These are phyloP conservation scores for Blepharisma japonicum DNA, from an alignment of 73 alveolate species.

Conservation along the genomic window DNA sequence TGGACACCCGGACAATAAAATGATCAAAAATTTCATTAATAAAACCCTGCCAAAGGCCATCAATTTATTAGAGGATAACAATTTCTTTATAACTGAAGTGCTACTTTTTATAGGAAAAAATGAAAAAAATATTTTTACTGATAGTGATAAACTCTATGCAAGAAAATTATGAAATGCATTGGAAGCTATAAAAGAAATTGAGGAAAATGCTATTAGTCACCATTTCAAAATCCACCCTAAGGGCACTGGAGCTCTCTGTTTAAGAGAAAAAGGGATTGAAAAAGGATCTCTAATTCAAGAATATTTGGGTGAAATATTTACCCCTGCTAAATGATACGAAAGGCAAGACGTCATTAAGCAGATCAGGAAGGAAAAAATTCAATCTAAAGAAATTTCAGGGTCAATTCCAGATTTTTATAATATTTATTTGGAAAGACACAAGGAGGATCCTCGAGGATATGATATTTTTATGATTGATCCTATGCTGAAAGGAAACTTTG, in stretches of 20 bases:
- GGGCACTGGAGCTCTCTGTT: conserved; percentile 89
- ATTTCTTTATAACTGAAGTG: conserved; percentile 55
- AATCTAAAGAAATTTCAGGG: conserved; percentile 59
- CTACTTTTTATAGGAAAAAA: conserved; percentile 67
- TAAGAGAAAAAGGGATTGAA: conserved; percentile 86
- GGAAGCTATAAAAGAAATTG: neutral
- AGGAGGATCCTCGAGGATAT: conserved; percentile 94
- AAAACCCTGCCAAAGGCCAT: conserved; percentile 61
- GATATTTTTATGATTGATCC: conserved; percentile 95
- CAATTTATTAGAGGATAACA: conserved; percentile 56
- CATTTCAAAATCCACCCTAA: conserved; percentile 87
- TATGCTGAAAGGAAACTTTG: conserved; percentile 85
- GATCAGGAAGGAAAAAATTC: conserved; percentile 53
- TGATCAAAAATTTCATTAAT: conserved; percentile 70
- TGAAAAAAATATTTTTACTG: conserved; percentile 49
- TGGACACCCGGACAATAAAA: conserved; percentile 62
- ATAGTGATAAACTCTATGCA: neutral
- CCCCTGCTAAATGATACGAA: conserved; percentile 97
- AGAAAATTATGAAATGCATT: neutral
- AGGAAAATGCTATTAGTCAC: conserved; percentile 43
- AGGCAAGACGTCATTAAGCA: conserved; percentile 93
- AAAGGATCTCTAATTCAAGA: conserved; percentile 87
- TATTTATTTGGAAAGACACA: conserved; percentile 91
- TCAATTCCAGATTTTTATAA: conserved; percentile 97
- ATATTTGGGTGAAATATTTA: conserved; percentile 94